A percentile compares a stretch with the other conserved stretches of the same genome.
phyloP scores from a whole-genome alignment of 2,329 filamentous ascomycete genomes.

The Colletotrichum theobromicola region DNA sequence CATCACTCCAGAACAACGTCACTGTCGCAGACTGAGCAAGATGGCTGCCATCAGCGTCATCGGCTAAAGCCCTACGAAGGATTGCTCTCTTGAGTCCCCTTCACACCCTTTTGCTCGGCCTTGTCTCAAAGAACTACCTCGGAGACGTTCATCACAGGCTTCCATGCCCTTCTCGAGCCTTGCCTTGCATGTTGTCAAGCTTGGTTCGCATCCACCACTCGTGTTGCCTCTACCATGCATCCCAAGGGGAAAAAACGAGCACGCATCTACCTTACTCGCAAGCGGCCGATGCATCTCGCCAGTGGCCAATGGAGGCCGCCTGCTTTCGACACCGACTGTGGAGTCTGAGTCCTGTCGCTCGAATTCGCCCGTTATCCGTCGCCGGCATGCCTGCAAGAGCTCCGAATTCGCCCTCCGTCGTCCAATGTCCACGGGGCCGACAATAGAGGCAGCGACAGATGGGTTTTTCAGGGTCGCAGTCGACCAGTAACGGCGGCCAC shows the following conservation, averaged over 20 bases:
- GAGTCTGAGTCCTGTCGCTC: background rate
- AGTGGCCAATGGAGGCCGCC: constrained; percentile 13
- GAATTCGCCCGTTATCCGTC: background rate
- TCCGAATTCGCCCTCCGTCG: constrained; percentile 15
- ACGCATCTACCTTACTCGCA: constrained; percentile 5
- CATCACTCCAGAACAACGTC: constrained; percentile 8
- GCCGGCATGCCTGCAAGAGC: constrained; percentile 3
- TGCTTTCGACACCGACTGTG: background rate
- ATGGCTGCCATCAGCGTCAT: background rate
- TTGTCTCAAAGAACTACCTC: constrained; percentile 7
- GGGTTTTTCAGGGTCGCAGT: constrained; percentile 2
- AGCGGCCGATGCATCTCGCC: background rate
- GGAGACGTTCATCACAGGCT: constrained; percentile 1
- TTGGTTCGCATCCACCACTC: background rate
- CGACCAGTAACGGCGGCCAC: constrained; percentile 1
- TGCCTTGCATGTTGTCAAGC: background rate
- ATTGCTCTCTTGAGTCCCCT: background rate
- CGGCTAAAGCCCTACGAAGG: background rate
- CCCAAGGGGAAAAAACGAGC: background rate
- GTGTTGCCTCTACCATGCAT: background rate
- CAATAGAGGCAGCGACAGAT: background rate
- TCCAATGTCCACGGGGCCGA: background rate
- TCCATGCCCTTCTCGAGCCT: background rate
- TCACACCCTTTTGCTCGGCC: constrained; percentile 8
- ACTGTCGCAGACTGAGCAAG: background rate